Conservation (phyloP, 768 basidiomycete genomes). For the Rhodotorula sphaerocarpa region DNA sequence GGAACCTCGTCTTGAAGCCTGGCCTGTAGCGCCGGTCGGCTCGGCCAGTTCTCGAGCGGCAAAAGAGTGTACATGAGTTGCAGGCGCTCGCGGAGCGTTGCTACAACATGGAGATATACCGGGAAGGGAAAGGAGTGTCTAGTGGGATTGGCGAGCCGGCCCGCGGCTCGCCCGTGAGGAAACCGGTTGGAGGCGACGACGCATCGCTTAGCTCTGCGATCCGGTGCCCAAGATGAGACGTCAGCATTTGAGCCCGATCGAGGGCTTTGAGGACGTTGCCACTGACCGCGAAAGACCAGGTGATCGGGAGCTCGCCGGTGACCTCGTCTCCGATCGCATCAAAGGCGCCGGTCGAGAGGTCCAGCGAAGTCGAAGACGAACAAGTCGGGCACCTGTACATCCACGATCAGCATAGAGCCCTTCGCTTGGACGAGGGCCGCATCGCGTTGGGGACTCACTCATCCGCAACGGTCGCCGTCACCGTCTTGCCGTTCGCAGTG, state of each 20-base stretch:
- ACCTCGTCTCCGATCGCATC: conserved; percentile 22
- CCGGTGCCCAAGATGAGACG: too few relatives aligned
- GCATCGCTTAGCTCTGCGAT: too few relatives aligned
- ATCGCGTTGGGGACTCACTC: background rate
- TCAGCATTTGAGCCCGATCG: too few relatives aligned
- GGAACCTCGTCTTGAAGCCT: conserved; percentile 25
- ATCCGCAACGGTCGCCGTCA: conserved; percentile 20
- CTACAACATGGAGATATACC: background rate
- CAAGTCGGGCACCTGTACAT: conserved; percentile 6
- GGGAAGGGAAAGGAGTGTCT: background rate
- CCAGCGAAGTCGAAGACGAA: background rate
- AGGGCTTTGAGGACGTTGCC: too few relatives aligned
- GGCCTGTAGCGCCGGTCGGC: conserved; percentile 1
- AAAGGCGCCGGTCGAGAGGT: conserved; percentile 31
- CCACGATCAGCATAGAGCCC: background rate
- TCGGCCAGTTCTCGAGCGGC: background rate
- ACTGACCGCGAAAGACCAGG: conserved; percentile 8
- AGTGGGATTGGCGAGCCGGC: too few relatives aligned
- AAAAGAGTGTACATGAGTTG: too few relatives aligned
- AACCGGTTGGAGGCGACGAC: too few relatives aligned
- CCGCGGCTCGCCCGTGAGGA: too few relatives aligned
- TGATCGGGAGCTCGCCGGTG: conserved; percentile 16
- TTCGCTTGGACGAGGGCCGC: background rate
- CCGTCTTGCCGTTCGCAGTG: conserved; percentile 18
- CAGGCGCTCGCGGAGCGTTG: too few relatives aligned